Evolutionary conservation across 1,284 basidiomycete species (phyloP).

Genomic region (Austroboletus olivaceoglutinosus): DNA sequence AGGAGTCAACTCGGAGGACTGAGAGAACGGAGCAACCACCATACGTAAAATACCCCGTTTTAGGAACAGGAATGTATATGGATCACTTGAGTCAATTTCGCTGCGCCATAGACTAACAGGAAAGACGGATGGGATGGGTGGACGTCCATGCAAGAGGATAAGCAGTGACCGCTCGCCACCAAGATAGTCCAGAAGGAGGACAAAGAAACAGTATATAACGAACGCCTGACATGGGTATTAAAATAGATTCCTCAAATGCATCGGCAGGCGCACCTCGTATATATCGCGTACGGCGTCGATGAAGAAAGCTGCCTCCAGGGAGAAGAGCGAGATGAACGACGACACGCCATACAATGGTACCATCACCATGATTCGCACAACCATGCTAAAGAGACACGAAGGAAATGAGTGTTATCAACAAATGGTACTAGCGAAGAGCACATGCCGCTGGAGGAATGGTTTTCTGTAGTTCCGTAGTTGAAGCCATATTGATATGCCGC

Average conservation of each 20-base stretch:
- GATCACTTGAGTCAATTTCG: slow-evolving; percentile 89
- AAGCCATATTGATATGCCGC: slow-evolving; percentile 78
- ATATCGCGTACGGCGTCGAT: slow-evolving; percentile 95
- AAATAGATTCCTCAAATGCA: background rate
- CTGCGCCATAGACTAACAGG: slow-evolving; percentile 76
- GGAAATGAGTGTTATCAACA: slow-evolving; percentile 1
- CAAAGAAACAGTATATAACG: slow-evolving; percentile 93
- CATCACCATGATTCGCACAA: slow-evolving; percentile 96
- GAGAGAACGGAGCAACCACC: slow-evolving; percentile 32
- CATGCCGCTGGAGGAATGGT: slow-evolving; percentile 75
- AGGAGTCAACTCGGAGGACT: slow-evolving; percentile 7
- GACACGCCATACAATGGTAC: slow-evolving; percentile 92
- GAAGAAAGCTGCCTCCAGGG: slow-evolving; percentile 92
- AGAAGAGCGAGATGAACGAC: slow-evolving; percentile 92
- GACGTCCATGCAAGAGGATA: slow-evolving; percentile 86
- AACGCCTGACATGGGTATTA: slow-evolving; percentile 63
- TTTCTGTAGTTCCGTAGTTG: slow-evolving; percentile 92
- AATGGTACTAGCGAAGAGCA: background rate
- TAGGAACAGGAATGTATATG: slow-evolving; percentile 90
- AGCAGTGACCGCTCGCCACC: slow-evolving; percentile 93
- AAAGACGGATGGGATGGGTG: slow-evolving; percentile 84
- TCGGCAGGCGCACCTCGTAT: slow-evolving; percentile 73
- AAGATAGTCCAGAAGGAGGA: slow-evolving; percentile 80
- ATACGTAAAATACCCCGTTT: slow-evolving; percentile 93
- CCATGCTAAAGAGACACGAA: slow-evolving; percentile 76